These are phyloP conservation scores for Aspergillus heteromorphus DNA, from an alignment of 495 filamentous ascomycete genomes.

Conservation along the genomic window DNA sequence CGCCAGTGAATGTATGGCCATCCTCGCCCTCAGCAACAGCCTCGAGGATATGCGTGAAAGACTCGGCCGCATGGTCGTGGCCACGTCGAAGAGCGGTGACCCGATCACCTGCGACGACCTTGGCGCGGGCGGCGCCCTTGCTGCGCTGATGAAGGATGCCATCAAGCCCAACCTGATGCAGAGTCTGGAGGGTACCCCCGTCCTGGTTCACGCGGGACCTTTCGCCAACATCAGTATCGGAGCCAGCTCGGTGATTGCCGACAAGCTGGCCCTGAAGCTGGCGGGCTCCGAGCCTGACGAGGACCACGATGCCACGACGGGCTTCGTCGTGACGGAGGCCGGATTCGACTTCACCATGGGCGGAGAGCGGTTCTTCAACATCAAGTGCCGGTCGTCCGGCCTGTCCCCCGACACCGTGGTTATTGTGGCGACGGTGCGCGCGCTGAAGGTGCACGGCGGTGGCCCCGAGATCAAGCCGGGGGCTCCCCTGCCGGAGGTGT, in stretches of 20 bases:
- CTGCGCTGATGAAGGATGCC: slow-evolving; percentile 94
- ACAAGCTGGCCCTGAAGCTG: slow-evolving; percentile 92
- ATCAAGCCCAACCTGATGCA: slow-evolving; percentile 99
- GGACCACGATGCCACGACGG: slow-evolving; percentile 74
- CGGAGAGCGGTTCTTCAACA: slow-evolving; percentile 99
- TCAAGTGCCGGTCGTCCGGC: slow-evolving; percentile 95
- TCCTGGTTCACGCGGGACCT: slow-evolving; percentile 94
- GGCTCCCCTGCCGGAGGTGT: slow-evolving; percentile 73
- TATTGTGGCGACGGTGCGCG: slow-evolving; percentile 90
- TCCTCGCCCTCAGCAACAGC: slow-evolving; percentile 85
- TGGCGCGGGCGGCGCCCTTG: slow-evolving; percentile 84
- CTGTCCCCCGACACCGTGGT: slow-evolving; percentile 89
- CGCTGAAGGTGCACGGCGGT: slow-evolving; percentile 93
- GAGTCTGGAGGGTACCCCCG: slow-evolving; percentile 92
- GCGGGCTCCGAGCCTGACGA: slow-evolving; percentile 95
- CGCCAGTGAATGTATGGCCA: slow-evolving; percentile 97
- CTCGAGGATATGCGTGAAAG: slow-evolving; percentile 89
- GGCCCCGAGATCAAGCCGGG: slow-evolving; percentile 88
- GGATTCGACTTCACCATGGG: slow-evolving; percentile 99
- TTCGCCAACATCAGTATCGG: slow-evolving; percentile 99
- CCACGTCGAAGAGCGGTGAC: slow-evolving; percentile 75
- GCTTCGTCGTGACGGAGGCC: slow-evolving; percentile 95
- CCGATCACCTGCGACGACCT: slow-evolving; percentile 95
- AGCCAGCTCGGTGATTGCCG: slow-evolving; percentile 87
- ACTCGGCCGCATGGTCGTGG: slow-evolving; percentile 94